Conservation (phyloP, 2,329 filamentous ascomycete genomes). For the Microsporum canis region DNA sequence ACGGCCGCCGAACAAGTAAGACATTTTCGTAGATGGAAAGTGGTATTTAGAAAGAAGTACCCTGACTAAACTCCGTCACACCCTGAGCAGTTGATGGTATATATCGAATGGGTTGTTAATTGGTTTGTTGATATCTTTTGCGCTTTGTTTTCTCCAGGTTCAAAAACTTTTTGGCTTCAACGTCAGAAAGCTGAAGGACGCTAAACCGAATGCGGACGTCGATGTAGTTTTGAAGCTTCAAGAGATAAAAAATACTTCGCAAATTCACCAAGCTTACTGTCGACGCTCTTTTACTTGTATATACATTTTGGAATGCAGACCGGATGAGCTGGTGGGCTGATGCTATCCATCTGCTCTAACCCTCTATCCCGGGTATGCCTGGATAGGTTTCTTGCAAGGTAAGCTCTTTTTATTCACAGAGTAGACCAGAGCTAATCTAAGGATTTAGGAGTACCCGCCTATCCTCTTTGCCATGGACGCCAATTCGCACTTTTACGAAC, state of each 20-base stretch:
- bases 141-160: background rate
- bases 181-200: background rate
- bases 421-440: background rate
- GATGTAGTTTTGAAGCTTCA: background rate
- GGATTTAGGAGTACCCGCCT: background rate
- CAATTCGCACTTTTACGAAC: background rate
- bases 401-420: slow-evolving; percentile 15
- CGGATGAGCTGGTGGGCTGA: slow-evolving; percentile 18
- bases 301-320: background rate
- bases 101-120: background rate
- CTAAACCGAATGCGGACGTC: background rate
- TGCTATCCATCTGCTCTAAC: slow-evolving; percentile 31
- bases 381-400: slow-evolving; percentile 25
- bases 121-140: background rate
- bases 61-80: background rate
- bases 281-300: background rate
- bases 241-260: background rate
- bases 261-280: background rate
- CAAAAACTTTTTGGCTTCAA: background rate
- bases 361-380: slow-evolving; percentile 26
- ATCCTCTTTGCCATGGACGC: background rate
- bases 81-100: too few species aligned
- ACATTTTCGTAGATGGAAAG: slow-evolving; percentile 42
- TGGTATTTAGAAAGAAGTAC: background rate
- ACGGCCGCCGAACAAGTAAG: slow-evolving; percentile 58